Conservation (phyloP, 306 rosid genomes). For the Trifolium pratense region DNA sequence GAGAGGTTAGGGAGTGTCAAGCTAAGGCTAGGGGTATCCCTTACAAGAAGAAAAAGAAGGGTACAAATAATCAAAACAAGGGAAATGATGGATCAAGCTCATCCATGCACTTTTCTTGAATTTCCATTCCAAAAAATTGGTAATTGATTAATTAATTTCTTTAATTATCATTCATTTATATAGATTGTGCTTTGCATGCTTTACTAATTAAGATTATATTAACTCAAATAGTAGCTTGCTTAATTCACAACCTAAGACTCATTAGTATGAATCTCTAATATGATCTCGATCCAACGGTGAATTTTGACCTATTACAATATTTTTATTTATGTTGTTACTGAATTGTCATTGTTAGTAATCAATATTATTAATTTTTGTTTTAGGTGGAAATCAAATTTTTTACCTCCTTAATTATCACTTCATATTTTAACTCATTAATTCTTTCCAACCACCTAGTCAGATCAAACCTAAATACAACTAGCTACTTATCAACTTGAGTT, state of each 20-base stretch:
- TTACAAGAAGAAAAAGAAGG: conserved; percentile 96
- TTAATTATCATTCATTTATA: not conserved
- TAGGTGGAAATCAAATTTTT: too few species aligned
- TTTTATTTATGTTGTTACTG: too few species aligned
- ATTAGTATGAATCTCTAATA: not conserved
- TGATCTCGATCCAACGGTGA: not conserved
- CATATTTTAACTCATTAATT: too few species aligned
- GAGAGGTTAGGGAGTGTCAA: conserved; percentile 93
- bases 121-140: conserved; percentile 40
- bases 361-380: too few species aligned
- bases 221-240: not conserved
- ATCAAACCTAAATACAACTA: too few species aligned
- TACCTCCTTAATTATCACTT: too few species aligned
- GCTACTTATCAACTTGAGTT: too few species aligned
- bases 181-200: not conserved
- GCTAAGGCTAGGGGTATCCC: conserved; percentile 99
- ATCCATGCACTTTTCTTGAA: conserved; percentile 60
- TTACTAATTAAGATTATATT: conserved; percentile 14
- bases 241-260: not conserved
- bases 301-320: not conserved
- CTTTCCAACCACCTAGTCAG: too few species aligned
- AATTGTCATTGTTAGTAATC: too few species aligned
- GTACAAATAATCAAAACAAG: conserved; percentile 45
- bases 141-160: conserved; percentile 33
- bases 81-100: conserved; percentile 60